Evolutionary conservation across 2,329 filamentous ascomycete genomes (phyloP).

Genomic region (Drechslerella dactyloides): DNA sequence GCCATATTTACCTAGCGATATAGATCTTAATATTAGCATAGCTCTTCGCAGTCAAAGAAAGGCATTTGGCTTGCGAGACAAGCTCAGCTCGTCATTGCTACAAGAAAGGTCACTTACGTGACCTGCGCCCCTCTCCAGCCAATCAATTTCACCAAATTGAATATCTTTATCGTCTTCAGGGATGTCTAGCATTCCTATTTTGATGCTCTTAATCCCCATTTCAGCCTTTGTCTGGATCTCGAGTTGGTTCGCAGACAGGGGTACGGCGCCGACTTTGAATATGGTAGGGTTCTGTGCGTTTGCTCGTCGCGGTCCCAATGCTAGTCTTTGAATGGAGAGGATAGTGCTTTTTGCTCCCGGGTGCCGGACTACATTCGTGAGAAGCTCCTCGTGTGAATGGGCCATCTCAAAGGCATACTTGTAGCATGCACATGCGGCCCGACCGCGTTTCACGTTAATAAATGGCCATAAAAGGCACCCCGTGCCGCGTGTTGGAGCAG

Average conservation of each 20-base stretch:
- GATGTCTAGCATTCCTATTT: conserved; percentile 42
- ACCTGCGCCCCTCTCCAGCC: conserved; percentile 9
- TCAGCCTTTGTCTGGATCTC: conserved; percentile 20
- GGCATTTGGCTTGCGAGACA: no score
- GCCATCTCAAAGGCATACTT: conserved; percentile 39
- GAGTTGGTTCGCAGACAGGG: conserved; percentile 25
- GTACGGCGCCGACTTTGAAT: conserved; percentile 26
- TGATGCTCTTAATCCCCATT: conserved; percentile 31
- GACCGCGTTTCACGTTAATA: no score
- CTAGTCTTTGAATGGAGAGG: conserved; percentile 28
- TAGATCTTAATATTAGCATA: no score
- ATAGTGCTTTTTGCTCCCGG: conserved; percentile 20
- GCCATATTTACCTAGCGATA: neutral
- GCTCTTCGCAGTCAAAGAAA: no score
- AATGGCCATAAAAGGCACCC: no score
- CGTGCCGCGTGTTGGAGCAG: neutral
- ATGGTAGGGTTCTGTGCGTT: neutral
- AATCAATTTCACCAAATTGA: conserved; percentile 35
- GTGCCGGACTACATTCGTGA: conserved; percentile 28
- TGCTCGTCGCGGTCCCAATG: conserved; percentile 15
- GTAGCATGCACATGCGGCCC: no score
- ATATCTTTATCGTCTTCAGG: conserved; percentile 37
- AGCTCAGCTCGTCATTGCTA: neutral
- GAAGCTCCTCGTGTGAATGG: conserved; percentile 18
- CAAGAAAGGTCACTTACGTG: conserved; percentile 11